phyloP scores from a whole-genome alignment of 495 filamentous ascomycete genomes.

The Choiromyces venosus region DNA sequence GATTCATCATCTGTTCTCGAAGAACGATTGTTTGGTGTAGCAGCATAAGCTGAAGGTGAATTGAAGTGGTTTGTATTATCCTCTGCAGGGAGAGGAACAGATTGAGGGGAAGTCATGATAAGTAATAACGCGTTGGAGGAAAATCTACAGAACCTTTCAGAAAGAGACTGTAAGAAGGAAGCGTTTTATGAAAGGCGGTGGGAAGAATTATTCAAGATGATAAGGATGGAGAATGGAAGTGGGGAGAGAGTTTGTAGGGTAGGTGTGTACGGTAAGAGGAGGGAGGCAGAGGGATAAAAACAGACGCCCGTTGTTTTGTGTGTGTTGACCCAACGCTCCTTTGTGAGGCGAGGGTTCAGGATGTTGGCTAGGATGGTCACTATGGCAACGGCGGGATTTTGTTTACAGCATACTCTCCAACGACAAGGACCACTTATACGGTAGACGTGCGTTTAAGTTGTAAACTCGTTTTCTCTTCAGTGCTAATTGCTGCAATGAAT shows the following conservation, averaged over 20 bases:
- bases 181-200: constrained; percentile 19
- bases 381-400: constrained; percentile 30
- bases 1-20: constrained; percentile 14
- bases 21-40: constrained; percentile 27
- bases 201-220: constrained; percentile 16
- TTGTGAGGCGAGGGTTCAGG: background rate
- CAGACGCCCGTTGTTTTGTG: constrained; percentile 28
- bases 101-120: constrained; percentile 24
- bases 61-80: constrained; percentile 37
- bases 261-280: constrained; percentile 16
- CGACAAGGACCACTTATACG: background rate
- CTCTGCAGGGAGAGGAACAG: constrained; percentile 31
- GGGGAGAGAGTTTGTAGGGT: constrained; percentile 10
- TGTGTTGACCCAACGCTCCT: constrained; percentile 15
- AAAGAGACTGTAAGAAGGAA: background rate
- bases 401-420: background rate
- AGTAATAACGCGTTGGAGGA: background rate
- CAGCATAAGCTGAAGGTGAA: constrained; percentile 21
- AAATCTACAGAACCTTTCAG: background rate
- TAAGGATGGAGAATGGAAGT: constrained; percentile 21
- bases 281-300: constrained; percentile 29
- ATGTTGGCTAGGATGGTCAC: constrained; percentile 14
- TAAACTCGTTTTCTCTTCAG: background rate
- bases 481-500: background rate
- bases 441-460: no score